These are phyloP conservation scores for Pseudogymnoascus sp. DNA, from an alignment of 2,329 filamentous ascomycete genomes.

Conservation along the genomic window DNA sequence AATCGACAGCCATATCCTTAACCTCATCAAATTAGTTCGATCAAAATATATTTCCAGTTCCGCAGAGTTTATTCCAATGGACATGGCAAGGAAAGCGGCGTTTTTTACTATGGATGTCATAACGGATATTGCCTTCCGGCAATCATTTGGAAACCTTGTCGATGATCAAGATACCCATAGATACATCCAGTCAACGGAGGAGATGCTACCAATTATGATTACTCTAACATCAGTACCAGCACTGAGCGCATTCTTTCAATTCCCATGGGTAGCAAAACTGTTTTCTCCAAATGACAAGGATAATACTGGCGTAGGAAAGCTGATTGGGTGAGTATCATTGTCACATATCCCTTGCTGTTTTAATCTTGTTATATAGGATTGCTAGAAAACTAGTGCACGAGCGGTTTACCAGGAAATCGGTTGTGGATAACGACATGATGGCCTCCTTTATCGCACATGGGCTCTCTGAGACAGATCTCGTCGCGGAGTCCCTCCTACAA, in stretches of 20 bases:
- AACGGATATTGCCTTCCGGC: constrained; percentile 43
- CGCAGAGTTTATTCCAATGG: constrained; percentile 31
- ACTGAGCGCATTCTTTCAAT: constrained; percentile 34
- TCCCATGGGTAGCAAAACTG: constrained; percentile 28
- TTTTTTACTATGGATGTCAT: constrained; percentile 48
- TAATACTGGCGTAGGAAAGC: constrained; percentile 31
- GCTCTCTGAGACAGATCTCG: constrained; percentile 14
- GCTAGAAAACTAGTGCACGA: constrained; percentile 38
- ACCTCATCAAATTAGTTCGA: constrained; percentile 38
- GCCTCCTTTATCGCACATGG: constrained; percentile 41
- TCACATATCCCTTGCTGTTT: constrained; percentile 17
- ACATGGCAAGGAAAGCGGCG: constrained; percentile 42
- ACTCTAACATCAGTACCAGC: constrained; percentile 36
- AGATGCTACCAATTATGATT: constrained; percentile 36
- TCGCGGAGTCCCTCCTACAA: constrained; percentile 14
- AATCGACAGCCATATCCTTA: constrained; percentile 32
- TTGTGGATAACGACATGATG: constrained; percentile 43
- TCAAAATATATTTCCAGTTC: constrained; percentile 38
- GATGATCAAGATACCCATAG: constrained; percentile 39
- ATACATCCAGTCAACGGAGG: constrained; percentile 38
- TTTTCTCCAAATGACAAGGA: constrained; percentile 35
- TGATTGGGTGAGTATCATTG: constrained; percentile 36
- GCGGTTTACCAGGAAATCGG: constrained; percentile 35
- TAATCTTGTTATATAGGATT: constrained; percentile 30
- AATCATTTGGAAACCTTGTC: constrained; percentile 38